A percentile compares a stretch with the other conserved stretches of the same genome.
Conservation (phyloP, 257 asterid genomes). For the Gentiana macrophylla region DNA sequence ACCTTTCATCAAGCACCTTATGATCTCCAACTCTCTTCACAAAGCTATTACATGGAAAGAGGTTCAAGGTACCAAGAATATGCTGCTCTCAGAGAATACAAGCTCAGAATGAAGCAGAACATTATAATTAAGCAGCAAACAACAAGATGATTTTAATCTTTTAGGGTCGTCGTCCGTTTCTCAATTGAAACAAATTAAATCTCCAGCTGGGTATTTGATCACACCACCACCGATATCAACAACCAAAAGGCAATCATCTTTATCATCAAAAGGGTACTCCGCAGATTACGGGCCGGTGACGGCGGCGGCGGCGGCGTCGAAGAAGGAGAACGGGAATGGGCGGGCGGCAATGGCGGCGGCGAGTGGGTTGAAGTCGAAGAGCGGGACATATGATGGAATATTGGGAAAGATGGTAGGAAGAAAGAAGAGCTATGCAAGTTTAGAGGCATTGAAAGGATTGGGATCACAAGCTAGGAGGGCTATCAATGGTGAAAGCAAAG, state of each 20-base stretch:
- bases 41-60: constrained; percentile 36
- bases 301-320: too few relatives aligned
- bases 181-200: constrained; percentile 56
- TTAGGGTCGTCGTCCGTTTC: constrained; percentile 17
- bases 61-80: constrained; percentile 78
- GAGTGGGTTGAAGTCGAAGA: constrained; percentile 38
- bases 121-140: constrained; percentile 8
- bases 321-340: too few relatives aligned
- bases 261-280: too few relatives aligned
- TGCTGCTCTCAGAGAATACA: constrained; percentile 66
- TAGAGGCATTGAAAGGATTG: constrained; percentile 59
- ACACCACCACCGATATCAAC: background rate
- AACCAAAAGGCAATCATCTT: too few relatives aligned
- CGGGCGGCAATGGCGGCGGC: constrained; percentile 10
- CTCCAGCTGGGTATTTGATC: constrained; percentile 23
- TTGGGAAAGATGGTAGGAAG: constrained; percentile 40
- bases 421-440: constrained; percentile 66
- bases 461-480: constrained; percentile 41
- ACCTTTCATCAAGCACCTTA: constrained; percentile 32
- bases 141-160: background rate
- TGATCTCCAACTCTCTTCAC: constrained; percentile 17
- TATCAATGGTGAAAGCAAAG: constrained; percentile 37
- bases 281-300: too few relatives aligned
- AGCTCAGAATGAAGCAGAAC: constrained; percentile 27
- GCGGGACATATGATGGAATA: constrained; percentile 36